phyloP scores from a whole-genome alignment of 345 rosid species.

The Sisymbrium altissimum region DNA sequence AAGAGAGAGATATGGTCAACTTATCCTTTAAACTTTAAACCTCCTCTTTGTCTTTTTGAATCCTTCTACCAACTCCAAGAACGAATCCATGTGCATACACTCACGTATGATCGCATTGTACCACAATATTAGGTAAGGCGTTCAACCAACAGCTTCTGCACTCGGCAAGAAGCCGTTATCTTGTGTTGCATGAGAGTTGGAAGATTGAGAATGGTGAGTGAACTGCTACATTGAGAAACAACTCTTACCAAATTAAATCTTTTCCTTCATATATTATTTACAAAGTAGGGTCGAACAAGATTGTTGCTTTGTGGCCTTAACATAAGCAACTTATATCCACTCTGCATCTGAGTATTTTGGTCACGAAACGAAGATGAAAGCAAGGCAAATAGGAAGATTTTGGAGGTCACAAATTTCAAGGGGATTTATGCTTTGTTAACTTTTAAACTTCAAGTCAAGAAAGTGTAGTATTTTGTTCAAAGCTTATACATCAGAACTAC shows the following conservation, averaged over 20 bases:
- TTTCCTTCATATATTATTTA: not conserved
- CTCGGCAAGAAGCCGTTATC: not conserved
- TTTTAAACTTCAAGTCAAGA: not conserved
- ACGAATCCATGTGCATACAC: conserved; percentile 32
- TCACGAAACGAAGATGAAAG: not conserved
- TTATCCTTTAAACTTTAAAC: conserved; percentile 15
- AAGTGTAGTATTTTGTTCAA: not conserved
- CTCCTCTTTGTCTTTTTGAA: conserved; percentile 21
- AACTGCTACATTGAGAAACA: conserved; percentile 32
- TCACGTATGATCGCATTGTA: conserved; percentile 27
- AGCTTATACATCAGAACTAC: not conserved
- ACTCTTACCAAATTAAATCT: conserved; percentile 19
- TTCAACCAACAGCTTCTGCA: conserved; percentile 19
- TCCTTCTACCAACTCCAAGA: conserved; percentile 29
- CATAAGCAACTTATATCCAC: not conserved
- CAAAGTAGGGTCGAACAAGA: not conserved
- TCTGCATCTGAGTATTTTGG: not conserved
- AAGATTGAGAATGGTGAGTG: conserved; percentile 20
- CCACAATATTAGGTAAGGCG: conserved; percentile 14
- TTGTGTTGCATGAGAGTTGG: conserved; percentile 22
- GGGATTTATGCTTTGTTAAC: not conserved
- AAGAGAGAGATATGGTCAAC: conserved; percentile 31
- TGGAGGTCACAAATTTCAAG: not conserved
- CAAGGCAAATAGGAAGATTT: not conserved
- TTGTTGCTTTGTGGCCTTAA: not conserved